Conservation (phyloP, 2,329 filamentous ascomycete genomes). For the Zymoseptoria crescenta region DNA sequence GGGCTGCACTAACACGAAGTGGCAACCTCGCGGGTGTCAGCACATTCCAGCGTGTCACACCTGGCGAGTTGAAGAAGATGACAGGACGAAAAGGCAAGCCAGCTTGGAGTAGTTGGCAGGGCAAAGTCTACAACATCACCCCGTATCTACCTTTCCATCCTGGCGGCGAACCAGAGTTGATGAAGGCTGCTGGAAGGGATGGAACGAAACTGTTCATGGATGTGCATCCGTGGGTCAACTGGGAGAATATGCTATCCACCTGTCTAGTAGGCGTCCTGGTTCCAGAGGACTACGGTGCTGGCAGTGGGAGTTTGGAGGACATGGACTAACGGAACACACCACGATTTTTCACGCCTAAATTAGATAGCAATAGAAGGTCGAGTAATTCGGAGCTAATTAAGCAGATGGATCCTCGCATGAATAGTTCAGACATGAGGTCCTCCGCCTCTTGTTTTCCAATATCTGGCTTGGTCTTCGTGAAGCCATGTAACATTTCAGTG, state of each 20-base stretch:
- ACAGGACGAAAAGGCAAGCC: constrained; percentile 74
- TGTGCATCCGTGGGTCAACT: constrained; percentile 61
- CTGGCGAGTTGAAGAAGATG: constrained; percentile 66
- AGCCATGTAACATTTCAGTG: not conserved
- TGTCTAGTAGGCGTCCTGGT: constrained; percentile 57
- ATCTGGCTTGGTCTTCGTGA: not conserved
- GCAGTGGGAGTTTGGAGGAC: constrained; percentile 40
- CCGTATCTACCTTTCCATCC: constrained; percentile 89
- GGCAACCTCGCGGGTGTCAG: constrained; percentile 41
- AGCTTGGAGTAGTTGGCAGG: constrained; percentile 84
- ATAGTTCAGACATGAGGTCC: not conserved
- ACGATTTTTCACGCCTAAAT: not conserved
- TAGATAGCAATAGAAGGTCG: not conserved
- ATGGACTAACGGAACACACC: constrained; percentile 48
- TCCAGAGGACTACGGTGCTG: constrained; percentile 41
- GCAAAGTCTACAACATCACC: constrained; percentile 88
- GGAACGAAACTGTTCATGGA: constrained; percentile 55
- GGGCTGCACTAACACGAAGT: constrained; percentile 71
- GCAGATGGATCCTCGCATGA: not conserved
- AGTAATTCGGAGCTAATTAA: not conserved
- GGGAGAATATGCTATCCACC: constrained; percentile 57
- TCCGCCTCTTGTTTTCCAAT: not conserved
- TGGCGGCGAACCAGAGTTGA: constrained; percentile 72
- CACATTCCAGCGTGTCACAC: constrained; percentile 65
- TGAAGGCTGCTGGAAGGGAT: constrained; percentile 69